Conservation (phyloP, 2,329 filamentous ascomycete species). For the Paecilomyces niveus region DNA sequence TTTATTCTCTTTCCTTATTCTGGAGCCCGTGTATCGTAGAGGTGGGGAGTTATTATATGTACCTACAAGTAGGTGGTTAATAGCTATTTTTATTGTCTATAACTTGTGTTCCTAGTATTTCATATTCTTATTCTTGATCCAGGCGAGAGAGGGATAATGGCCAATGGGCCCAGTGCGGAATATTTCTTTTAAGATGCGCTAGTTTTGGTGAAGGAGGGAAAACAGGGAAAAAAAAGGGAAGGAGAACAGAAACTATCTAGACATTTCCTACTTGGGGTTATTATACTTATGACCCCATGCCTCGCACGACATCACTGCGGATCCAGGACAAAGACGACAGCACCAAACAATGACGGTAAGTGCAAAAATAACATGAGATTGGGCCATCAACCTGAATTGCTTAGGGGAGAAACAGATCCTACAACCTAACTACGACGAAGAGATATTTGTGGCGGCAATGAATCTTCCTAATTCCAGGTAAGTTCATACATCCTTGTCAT, state of each 20-base stretch:
- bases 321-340: neutral
- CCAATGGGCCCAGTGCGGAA: neutral
- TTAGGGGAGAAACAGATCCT: neutral
- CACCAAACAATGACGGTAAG: neutral
- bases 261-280: neutral
- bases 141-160: neutral
- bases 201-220: neutral
- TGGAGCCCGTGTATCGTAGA: neutral
- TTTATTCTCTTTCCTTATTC: neutral
- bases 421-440: no score
- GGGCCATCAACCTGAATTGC: neutral
- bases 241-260: neutral
- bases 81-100: neutral
- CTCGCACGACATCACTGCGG: neutral
- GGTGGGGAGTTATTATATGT: neutral
- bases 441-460: no score
- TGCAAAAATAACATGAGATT: neutral
- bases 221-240: neutral
- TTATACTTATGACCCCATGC: neutral
- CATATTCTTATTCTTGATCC: constrained; percentile 1
- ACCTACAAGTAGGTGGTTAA: neutral
- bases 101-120: neutral
- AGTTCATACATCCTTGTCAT: no score
- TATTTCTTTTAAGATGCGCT: no score
- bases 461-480: no score